A percentile compares a stretch with the other conserved stretches of the same genome.
Evolutionary conservation across 306 rosid genomes (phyloP).

Genomic region (Trifolium pratense): DNA sequence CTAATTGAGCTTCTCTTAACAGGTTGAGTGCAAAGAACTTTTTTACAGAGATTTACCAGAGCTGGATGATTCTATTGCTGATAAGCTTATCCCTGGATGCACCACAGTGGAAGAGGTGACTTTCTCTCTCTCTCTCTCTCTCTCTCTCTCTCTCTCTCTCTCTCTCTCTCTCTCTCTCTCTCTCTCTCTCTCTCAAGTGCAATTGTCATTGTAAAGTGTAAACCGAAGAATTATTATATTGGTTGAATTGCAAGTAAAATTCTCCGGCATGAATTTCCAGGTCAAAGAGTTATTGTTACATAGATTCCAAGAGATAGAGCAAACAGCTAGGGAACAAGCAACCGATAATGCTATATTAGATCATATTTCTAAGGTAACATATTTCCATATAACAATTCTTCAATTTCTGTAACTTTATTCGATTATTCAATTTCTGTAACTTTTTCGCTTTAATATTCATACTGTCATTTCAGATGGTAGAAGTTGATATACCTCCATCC

Average conservation of each 20-base stretch:
- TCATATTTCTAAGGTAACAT: constrained; percentile 72
- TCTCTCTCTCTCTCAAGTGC: not conserved
- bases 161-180: not conserved
- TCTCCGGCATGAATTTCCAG: constrained; percentile 51
- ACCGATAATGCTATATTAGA: constrained; percentile 88
- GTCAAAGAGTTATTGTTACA: constrained; percentile 75
- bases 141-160: not conserved
- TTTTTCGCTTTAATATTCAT: not conserved
- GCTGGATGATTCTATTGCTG: constrained; percentile 85
- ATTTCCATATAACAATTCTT: constrained; percentile 1
- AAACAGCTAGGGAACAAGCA: constrained; percentile 92
- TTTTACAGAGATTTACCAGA: constrained; percentile 90
- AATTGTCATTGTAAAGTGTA: constrained; percentile 6
- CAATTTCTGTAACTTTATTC: not conserved
- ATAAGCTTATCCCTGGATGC: constrained; percentile 82
- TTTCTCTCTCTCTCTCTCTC: not conserved
- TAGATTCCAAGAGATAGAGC: constrained; percentile 77
- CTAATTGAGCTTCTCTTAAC: constrained; percentile 24
- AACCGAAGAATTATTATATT: constrained; percentile 27
- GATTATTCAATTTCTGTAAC: not conserved
- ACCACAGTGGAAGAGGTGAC: constrained; percentile 79
- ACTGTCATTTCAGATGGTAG: constrained; percentile 72
- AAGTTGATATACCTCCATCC: constrained; percentile 83
- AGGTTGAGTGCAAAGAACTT: constrained; percentile 96
- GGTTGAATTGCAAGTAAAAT: constrained; percentile 30